A percentile compares a stretch with the other conserved stretches of the same genome.
Conservation (phyloP, 225 moss, liverwort and hornwort genomes). For the Pseudisothecium myosuroides region DNA sequence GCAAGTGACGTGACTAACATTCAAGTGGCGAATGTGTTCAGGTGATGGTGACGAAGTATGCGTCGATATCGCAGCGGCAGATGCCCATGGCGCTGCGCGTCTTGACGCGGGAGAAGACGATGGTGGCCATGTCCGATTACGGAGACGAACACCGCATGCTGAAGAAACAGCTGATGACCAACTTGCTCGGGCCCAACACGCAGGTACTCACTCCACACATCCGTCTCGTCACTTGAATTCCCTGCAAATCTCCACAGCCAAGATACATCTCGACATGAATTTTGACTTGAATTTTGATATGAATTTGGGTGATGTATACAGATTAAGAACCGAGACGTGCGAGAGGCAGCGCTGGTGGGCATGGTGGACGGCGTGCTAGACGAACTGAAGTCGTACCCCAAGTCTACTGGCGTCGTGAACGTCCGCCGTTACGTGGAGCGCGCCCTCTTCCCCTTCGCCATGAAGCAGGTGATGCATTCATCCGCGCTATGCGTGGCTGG, state of each 20-base stretch:
- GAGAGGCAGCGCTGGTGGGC: slow-evolving; percentile 13
- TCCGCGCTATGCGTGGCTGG: neutral
- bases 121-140: slow-evolving; percentile 64
- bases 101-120: slow-evolving; percentile 36
- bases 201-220: slow-evolving; percentile 12
- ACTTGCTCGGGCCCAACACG: slow-evolving; percentile 19
- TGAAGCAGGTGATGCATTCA: slow-evolving; percentile 26
- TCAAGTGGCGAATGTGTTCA: neutral
- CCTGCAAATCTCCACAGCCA: neutral
- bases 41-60: slow-evolving; percentile 54
- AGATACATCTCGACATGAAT: neutral
- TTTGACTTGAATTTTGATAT: neutral
- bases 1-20: neutral
- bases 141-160: slow-evolving; percentile 56
- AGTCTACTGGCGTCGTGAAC: slow-evolving; percentile 22
- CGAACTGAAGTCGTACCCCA: slow-evolving; percentile 7
- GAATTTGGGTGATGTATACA: neutral
- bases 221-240: neutral
- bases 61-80: slow-evolving; percentile 30
- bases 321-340: slow-evolving; percentile 21
- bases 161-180: slow-evolving; percentile 25
- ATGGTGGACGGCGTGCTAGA: slow-evolving; percentile 27
- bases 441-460: slow-evolving; percentile 43
- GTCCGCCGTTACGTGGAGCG: slow-evolving; percentile 32
- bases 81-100: slow-evolving; percentile 29